These are phyloP conservation scores for Parascedosporium putredinis DNA, from an alignment of 2,329 filamentous ascomycete species.

Conservation along the genomic window DNA sequence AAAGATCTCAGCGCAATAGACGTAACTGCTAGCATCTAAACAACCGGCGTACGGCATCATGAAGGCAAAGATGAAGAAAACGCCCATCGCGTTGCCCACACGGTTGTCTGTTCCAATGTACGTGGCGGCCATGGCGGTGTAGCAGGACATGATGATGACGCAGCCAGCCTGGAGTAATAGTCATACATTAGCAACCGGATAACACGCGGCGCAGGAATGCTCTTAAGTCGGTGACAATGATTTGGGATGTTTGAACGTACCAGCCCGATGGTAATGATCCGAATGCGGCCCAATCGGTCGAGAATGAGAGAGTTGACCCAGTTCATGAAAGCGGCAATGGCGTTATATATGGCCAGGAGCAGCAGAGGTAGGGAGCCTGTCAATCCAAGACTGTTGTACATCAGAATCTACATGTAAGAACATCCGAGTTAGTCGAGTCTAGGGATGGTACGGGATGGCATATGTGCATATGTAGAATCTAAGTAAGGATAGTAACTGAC, in stretches of 20 bases:
- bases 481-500: too few species aligned
- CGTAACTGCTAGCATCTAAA: constrained; percentile 11
- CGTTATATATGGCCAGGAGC: background rate
- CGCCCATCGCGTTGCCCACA: background rate
- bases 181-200: background rate
- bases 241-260: background rate
- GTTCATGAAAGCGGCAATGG: background rate
- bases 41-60: constrained; percentile 9
- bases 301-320: background rate
- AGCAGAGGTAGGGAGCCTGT: background rate
- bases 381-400: background rate
- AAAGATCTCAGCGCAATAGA: constrained; percentile 13
- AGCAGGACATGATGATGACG: background rate
- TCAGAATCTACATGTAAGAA: too few species aligned
- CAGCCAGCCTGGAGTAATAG: background rate
- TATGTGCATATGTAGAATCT: too few species aligned
- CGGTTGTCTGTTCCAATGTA: background rate
- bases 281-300: background rate
- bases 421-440: too few species aligned
- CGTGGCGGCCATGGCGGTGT: background rate
- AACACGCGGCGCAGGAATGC: background rate
- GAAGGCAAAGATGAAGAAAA: background rate
- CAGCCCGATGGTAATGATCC: background rate
- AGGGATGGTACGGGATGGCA: too few species aligned
- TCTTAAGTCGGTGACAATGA: background rate